Conservation (phyloP, 2,329 filamentous ascomycete species). For the Hypoxylon sp. region DNA sequence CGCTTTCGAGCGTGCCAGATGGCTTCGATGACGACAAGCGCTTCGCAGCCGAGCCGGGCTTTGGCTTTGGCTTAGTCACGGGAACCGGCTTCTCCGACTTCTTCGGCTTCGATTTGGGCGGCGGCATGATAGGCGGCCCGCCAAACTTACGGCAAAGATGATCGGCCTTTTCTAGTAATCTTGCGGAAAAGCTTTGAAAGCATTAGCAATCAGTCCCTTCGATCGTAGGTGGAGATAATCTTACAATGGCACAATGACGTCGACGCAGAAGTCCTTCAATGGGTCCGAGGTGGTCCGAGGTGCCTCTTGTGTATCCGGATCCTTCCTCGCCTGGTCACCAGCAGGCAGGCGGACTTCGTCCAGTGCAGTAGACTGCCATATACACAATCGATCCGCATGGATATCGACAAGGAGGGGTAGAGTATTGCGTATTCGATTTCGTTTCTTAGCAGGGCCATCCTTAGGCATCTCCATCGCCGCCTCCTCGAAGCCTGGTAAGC, state of each 20-base stretch:
- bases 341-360: slow-evolving; percentile 66
- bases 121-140: slow-evolving; percentile 72
- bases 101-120: slow-evolving; percentile 64
- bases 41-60: slow-evolving; percentile 66
- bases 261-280: slow-evolving; percentile 80
- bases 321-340: slow-evolving; percentile 59
- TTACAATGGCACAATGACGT: slow-evolving; percentile 84
- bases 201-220: slow-evolving; percentile 52
- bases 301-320: slow-evolving; percentile 53
- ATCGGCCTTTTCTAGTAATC: slow-evolving; percentile 78
- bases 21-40: slow-evolving; percentile 58
- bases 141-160: slow-evolving; percentile 81
- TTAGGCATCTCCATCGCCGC: slow-evolving; percentile 52
- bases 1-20: slow-evolving; percentile 69
- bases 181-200: slow-evolving; percentile 73
- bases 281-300: slow-evolving; percentile 68
- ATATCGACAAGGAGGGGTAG: slow-evolving; percentile 76
- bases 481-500: slow-evolving; percentile 55
- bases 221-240: slow-evolving; percentile 47
- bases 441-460: slow-evolving; percentile 63
- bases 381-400: slow-evolving; percentile 81
- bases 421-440: slow-evolving; percentile 72
- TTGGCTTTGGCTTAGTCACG: slow-evolving; percentile 59
- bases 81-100: slow-evolving; percentile 62
- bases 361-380: slow-evolving; percentile 82